Evolutionary conservation across 2,329 filamentous ascomycete species (phyloP).

Genomic region (Cytospora chrysosperma): DNA sequence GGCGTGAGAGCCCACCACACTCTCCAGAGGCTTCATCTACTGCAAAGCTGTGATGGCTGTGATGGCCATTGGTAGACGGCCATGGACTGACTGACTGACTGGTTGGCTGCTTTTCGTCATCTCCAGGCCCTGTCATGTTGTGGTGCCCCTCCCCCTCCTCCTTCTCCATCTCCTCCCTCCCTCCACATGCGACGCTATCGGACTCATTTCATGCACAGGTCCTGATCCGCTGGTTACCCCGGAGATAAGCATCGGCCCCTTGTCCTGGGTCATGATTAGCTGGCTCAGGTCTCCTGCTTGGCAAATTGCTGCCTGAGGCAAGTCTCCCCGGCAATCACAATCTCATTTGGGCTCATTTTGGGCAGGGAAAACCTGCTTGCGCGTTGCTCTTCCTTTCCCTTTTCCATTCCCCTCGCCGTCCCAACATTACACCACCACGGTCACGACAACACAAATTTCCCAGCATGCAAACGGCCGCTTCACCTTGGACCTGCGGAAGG

Average conservation of each 20-base stretch:
- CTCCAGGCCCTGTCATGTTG: neutral
- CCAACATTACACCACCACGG: neutral
- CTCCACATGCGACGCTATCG: slow-evolving; percentile 16
- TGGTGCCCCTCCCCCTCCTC: neutral
- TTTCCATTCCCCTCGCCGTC: too few species aligned
- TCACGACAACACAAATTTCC: neutral
- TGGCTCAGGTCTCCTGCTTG: neutral
- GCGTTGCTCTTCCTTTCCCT: slow-evolving; percentile 1
- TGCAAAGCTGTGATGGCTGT: neutral
- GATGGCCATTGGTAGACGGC: neutral
- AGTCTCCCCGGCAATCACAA: slow-evolving; percentile 21
- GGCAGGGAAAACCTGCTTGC: slow-evolving; percentile 6
- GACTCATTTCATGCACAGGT: slow-evolving; percentile 21
- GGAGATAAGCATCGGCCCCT: slow-evolving; percentile 22
- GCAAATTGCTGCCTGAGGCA: slow-evolving; percentile 17
- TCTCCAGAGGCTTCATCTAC: neutral
- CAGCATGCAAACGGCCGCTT: neutral
- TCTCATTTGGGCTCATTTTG: slow-evolving; percentile 14
- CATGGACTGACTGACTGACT: too few species aligned
- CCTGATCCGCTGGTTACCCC: slow-evolving; percentile 11
- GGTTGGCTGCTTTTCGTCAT: too few species aligned
- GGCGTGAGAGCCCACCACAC: neutral
- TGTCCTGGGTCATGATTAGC: slow-evolving; percentile 16
- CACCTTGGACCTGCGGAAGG: neutral
- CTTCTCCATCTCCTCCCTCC: too few species aligned